These are phyloP conservation scores for Saturnispora sanitii DNA, from an alignment of 805 yeast species.

Conservation along the genomic window DNA sequence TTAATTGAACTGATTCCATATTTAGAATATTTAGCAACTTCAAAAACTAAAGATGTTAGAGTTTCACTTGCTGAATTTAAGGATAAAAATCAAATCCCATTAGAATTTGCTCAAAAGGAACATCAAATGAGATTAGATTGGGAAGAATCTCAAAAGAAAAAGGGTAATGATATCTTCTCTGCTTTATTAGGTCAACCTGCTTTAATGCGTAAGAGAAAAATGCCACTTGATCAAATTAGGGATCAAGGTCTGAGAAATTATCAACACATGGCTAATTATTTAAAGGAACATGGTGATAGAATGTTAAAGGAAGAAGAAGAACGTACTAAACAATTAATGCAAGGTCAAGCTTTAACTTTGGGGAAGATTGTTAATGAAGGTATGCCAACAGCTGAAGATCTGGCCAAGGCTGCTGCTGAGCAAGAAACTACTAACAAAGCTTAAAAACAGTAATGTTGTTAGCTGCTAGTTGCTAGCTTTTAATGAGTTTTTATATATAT, in stretches of 20 bases:
- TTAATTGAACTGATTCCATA: constrained; percentile 80
- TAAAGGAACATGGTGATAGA: constrained; percentile 50
- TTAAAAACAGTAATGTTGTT: too few relatives aligned
- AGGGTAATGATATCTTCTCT: constrained; percentile 17
- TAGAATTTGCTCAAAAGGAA: constrained; percentile 77
- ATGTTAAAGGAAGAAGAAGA: constrained; percentile 77
- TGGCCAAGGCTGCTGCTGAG: constrained; percentile 29
- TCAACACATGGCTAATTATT: constrained; percentile 59
- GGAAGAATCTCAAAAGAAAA: constrained; percentile 38
- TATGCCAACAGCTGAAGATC: constrained; percentile 64
- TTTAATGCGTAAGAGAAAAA: constrained; percentile 38
- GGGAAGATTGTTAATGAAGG: constrained; percentile 82
- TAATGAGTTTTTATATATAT: too few relatives aligned
- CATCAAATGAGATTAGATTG: constrained; percentile 61
- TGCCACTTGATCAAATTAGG: constrained; percentile 83
- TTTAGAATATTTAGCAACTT: constrained; percentile 89
- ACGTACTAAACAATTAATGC: constrained; percentile 70
- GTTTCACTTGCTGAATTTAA: constrained; percentile 69
- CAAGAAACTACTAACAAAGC: constrained; percentile 5
- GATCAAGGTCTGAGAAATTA: constrained; percentile 90
- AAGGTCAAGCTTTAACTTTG: constrained; percentile 73
- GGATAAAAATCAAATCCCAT: constrained; percentile 57
- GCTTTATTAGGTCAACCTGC: constrained; percentile 53
- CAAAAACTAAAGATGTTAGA: constrained; percentile 75
- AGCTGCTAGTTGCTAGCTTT: too few relatives aligned